phyloP scores from a whole-genome alignment of 176 grass and related monocot genomes.

The Hsuehochloa calcarea region DNA sequence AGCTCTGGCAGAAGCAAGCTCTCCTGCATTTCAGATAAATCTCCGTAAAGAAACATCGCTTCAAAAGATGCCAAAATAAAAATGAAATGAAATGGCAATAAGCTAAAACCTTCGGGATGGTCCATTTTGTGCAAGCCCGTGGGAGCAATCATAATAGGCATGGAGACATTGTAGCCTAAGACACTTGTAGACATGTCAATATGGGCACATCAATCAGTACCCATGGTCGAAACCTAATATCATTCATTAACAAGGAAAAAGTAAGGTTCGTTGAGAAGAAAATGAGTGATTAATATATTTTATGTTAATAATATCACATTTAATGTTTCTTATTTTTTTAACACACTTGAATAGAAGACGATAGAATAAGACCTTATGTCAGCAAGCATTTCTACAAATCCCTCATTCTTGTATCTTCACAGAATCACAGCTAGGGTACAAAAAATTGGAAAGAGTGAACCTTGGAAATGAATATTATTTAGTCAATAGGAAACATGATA shows the following conservation, averaged over 20 bases:
- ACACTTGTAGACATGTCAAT: conserved; percentile 64
- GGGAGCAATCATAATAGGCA: conserved; percentile 94
- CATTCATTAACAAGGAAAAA: conserved; percentile 14
- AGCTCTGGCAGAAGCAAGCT: conserved; percentile 90
- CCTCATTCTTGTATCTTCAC: too few species aligned
- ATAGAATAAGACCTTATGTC: too few species aligned
- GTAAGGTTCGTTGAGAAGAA: conserved; percentile 3
- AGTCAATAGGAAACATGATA: too few species aligned
- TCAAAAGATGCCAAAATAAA: neutral
- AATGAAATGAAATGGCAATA: neutral
- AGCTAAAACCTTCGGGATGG: conserved; percentile 69
- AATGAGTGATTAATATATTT: neutral
- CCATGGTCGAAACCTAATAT: conserved; percentile 67
- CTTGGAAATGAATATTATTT: too few species aligned
- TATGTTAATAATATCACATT: too few species aligned
- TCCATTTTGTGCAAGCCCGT: conserved; percentile 95
- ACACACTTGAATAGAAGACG: too few species aligned
- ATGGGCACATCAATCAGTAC: conserved; percentile 67
- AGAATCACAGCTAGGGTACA: too few species aligned
- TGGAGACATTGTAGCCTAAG: conserved; percentile 77
- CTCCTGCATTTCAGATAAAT: conserved; percentile 51
- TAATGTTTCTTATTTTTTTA: too few species aligned
- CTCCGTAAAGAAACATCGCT: neutral
- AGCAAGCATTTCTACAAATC: too few species aligned
- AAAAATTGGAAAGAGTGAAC: too few species aligned